phyloP scores from a whole-genome alignment of 78 protist species.

The Emiliania huxleyi region DNA sequence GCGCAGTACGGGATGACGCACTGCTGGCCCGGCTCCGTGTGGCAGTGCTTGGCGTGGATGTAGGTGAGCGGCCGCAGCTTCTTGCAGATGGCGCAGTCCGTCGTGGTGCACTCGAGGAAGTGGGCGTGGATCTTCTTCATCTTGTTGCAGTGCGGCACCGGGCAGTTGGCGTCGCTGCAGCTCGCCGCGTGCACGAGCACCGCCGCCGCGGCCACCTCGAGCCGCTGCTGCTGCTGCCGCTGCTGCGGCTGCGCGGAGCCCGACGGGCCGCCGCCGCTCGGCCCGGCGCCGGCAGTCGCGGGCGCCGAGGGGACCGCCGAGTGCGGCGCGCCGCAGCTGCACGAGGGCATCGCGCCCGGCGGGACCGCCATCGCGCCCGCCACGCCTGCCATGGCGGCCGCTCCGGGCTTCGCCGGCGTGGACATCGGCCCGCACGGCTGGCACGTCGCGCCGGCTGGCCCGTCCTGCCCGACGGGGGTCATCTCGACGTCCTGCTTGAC shows the following conservation, averaged over 20 bases:
- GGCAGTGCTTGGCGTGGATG: slow-evolving; percentile 43
- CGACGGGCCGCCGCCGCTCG: not conserved
- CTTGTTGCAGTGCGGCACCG: not conserved
- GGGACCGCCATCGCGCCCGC: not conserved
- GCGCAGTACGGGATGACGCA: slow-evolving; percentile 17
- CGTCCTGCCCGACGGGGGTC: not conserved
- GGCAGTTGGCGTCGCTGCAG: not conserved
- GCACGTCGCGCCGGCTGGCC: not conserved
- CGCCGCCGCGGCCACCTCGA: slow-evolving; percentile 23
- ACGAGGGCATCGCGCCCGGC: not conserved
- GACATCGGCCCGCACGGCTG: not conserved
- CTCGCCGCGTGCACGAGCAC: slow-evolving; percentile 34
- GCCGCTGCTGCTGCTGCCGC: slow-evolving; percentile 25
- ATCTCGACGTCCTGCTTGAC: not conserved
- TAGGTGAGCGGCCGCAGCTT: not conserved
- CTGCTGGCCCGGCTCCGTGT: not conserved
- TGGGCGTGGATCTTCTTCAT: slow-evolving; percentile 21
- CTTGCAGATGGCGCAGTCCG: slow-evolving; percentile 11
- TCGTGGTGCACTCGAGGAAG: not conserved
- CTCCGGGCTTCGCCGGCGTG: not conserved
- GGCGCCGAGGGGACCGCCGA: too few relatives aligned
- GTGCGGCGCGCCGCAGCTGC: not conserved
- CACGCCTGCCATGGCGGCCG: not conserved
- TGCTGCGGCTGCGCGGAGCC: not conserved
- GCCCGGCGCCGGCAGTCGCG: too few relatives aligned